Conservation (phyloP, 495 filamentous ascomycete species). For the Penicillium waksmanii region DNA sequence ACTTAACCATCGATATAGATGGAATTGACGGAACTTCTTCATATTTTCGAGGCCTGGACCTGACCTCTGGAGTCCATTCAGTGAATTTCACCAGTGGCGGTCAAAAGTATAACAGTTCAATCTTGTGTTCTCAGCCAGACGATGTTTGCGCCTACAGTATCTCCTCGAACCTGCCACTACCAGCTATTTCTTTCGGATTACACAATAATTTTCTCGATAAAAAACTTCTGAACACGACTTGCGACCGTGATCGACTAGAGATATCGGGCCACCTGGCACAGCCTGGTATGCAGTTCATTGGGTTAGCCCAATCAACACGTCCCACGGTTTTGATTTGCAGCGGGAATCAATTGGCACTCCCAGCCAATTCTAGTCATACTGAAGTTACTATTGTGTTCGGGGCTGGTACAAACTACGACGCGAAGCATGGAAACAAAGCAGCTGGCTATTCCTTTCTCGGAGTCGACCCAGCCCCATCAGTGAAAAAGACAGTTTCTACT, state of each 20-base stretch:
- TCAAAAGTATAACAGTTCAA: constrained; percentile 8
- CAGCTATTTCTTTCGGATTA: constrained; percentile 36
- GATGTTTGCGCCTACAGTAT: constrained; percentile 52
- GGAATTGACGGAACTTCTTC: constrained; percentile 26
- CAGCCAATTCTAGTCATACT: background rate
- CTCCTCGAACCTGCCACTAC: constrained; percentile 31
- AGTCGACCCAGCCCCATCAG: constrained; percentile 39
- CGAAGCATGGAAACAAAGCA: constrained; percentile 43
- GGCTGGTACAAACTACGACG: constrained; percentile 51
- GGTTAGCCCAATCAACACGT: constrained; percentile 12
- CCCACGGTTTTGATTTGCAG: constrained; percentile 18
- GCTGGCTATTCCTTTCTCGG: constrained; percentile 50
- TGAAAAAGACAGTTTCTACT: constrained; percentile 32
- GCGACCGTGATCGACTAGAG: constrained; percentile 27
- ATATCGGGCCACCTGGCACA: constrained; percentile 31
- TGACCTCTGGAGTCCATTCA: constrained; percentile 43
- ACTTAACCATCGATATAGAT: constrained; percentile 43
- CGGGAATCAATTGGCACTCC: constrained; percentile 11
- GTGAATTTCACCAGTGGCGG: constrained; percentile 5
- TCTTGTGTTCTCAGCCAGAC: constrained; percentile 51
- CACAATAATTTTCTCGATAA: constrained; percentile 33
- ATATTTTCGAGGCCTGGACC: constrained; percentile 47
- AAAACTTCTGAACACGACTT: constrained; percentile 26
- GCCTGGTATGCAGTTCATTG: constrained; percentile 43
- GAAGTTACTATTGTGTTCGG: constrained; percentile 37